These are phyloP conservation scores for Endoconidiophora polonica DNA, from an alignment of 2,329 filamentous ascomycete genomes.

Conservation along the genomic window DNA sequence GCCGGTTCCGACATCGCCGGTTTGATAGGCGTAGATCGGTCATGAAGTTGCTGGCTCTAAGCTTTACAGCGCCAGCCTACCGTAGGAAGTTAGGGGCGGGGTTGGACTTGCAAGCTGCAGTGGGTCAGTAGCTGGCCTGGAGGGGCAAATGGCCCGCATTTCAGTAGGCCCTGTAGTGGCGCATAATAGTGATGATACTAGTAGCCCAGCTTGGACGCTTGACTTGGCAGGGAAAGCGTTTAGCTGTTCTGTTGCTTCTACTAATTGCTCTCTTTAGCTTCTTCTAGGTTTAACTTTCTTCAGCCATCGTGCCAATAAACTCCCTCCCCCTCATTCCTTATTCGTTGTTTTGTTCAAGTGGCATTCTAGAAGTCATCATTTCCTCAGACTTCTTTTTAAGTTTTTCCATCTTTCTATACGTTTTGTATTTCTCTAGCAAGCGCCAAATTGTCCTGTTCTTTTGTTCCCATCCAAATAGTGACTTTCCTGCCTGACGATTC, in stretches of 20 bases:
- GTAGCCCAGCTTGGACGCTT: neutral
- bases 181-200: neutral
- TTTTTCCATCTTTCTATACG: neutral
- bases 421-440: neutral
- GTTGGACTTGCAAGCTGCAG: too few species aligned
- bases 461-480: neutral
- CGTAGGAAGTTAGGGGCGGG: too few species aligned
- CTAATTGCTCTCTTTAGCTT: too few species aligned
- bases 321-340: neutral
- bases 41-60: too few species aligned
- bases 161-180: neutral
- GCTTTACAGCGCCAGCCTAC: too few species aligned
- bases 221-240: neutral
- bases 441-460: neutral
- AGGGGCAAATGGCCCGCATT: too few species aligned
- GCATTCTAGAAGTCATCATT: neutral
- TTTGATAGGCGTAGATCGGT: too few species aligned
- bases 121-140: too few species aligned
- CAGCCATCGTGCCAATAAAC: neutral
- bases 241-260: too few species aligned
- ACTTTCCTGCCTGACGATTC: too few species aligned
- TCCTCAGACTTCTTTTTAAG: neutral
- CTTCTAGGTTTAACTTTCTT: neutral
- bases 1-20: too few species aligned
- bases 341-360: neutral